Evolutionary conservation across 2,329 filamentous ascomycete species (phyloP).

Genomic region (Pleoardoris graminearum): DNA sequence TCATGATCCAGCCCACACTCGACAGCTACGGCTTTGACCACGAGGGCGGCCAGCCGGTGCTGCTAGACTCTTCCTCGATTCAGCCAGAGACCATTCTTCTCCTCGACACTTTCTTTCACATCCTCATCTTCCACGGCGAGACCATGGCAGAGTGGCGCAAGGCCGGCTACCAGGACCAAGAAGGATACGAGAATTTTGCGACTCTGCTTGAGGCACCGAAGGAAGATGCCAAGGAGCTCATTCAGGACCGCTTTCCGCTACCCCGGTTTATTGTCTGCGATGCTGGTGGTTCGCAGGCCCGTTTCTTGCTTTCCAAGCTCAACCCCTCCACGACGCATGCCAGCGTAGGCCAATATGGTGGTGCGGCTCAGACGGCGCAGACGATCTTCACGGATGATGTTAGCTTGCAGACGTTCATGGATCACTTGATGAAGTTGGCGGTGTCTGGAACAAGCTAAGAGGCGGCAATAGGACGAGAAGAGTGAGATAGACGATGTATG

Average conservation of each 20-base stretch:
- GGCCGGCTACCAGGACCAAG: conserved; percentile 95
- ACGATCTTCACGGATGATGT: conserved; percentile 99
- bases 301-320: conserved; percentile 94
- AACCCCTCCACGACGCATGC: conserved; percentile 98
- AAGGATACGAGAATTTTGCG: conserved; percentile 96
- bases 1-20: conserved; percentile 98
- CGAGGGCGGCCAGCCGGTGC: conserved; percentile 87
- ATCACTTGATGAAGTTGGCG: conserved; percentile 90
- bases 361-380: conserved; percentile 85
- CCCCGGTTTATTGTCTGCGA: conserved; percentile 98
- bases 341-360: conserved; percentile 79
- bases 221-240: conserved; percentile 96
- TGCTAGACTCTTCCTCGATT: conserved; percentile 94
- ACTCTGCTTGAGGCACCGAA: conserved; percentile 87
- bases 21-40: conserved; percentile 98
- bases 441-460: conserved; percentile 42
- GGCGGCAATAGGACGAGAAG: not conserved
- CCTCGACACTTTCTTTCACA: conserved; percentile 98
- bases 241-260: conserved; percentile 96
- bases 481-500: not conserved
- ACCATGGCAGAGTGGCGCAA: conserved; percentile 98
- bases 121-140: conserved; percentile 98
- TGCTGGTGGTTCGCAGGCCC: conserved; percentile 95
- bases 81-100: conserved; percentile 91
- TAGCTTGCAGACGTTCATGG: conserved; percentile 98